Evolutionary conservation across 179 eudicot genomes (phyloP), one percentile per base, ranked within the genome.

Genomic region (Heliamphora pulchella): DNA sequence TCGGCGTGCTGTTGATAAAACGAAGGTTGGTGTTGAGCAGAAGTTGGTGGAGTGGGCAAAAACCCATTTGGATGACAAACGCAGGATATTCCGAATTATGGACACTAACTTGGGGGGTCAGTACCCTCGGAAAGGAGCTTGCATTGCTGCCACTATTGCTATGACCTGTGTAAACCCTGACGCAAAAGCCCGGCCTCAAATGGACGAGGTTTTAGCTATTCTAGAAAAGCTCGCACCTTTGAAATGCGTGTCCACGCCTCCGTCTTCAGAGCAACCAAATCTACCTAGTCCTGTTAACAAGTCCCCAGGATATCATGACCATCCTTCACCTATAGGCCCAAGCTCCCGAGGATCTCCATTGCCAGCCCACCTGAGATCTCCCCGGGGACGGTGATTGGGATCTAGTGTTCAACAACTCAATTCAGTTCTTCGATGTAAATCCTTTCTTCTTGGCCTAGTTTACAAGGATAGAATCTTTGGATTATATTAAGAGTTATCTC

Each of bases 21-120:
- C 54, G 39, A 85, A 79, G 74, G 51, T 55, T 11, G 79, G 86
- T 55, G 73, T 70, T 54, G 91, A 87, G 82, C 76, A 84, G 43
- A 80, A 82, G 39, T 77, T 89, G 59, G 83, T 89, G 48, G 82
- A 84, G 2, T 89, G 89, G 91, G 87, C 78, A 46, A 82, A 51
- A 79, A 72, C 82, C 44, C 75, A 77, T 62, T 3, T 87, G 22
- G 69, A 61, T 2, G 84, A 87, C 39, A 77, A 78, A 22, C 83
- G 82, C 0, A 81, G 78, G 44, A 7, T 89, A 74, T 81, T 79
- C 71, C 64, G 90, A 4, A 84, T 89, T 15, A 87, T 89, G 91
- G 91, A 89, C 85, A 76, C 85, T 9, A 89, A 80, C 65, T 76
- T 89, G 76, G 88, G 79, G 63, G 91, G 89, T 0, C 86, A 84